Percentiles rank a stretch among this genome's conserved stretches.
Evolutionary conservation across 306 rosid species (phyloP).

Genomic region (Fragaria vesca): DNA sequence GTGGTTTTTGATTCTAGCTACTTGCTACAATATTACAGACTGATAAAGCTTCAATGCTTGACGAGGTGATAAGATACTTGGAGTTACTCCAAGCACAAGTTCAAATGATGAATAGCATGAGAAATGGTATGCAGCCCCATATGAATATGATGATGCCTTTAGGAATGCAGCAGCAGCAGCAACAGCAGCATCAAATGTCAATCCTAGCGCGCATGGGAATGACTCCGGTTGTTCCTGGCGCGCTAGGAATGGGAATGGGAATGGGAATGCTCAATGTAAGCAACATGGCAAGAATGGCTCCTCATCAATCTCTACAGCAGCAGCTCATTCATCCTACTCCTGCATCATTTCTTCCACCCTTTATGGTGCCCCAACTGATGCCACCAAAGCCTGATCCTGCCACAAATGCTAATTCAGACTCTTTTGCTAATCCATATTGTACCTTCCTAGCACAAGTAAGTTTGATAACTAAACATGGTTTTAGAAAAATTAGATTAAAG

Average conservation of each 20-base stretch:
- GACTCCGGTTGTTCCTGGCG: slow-evolving; percentile 7
- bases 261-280: slow-evolving; percentile 39
- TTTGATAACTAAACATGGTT: neutral
- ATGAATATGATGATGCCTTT: slow-evolving; percentile 44
- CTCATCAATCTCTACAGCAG: slow-evolving; percentile 25
- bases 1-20: neutral
- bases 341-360: slow-evolving; percentile 20
- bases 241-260: slow-evolving; percentile 28
- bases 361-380: slow-evolving; percentile 35
- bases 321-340: slow-evolving; percentile 21
- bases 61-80: slow-evolving; percentile 57
- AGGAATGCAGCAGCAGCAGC: slow-evolving; percentile 55
- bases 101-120: slow-evolving; percentile 40
- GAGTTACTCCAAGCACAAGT: slow-evolving; percentile 58
- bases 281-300: slow-evolving; percentile 21
- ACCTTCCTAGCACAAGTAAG: slow-evolving; percentile 48
- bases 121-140: slow-evolving; percentile 33
- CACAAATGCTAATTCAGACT: slow-evolving; percentile 21
- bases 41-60: slow-evolving; percentile 67
- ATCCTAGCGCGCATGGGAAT: slow-evolving; percentile 42
- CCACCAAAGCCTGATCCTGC: slow-evolving; percentile 29
- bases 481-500: neutral
- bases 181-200: slow-evolving; percentile 48
- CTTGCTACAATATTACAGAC: slow-evolving; percentile 32
- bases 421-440: slow-evolving; percentile 35